Evolutionary conservation across 2,329 filamentous ascomycete species (phyloP), one percentile per base, ranked within the genome.

Genomic region (Colletotrichum coccodes): DNA sequence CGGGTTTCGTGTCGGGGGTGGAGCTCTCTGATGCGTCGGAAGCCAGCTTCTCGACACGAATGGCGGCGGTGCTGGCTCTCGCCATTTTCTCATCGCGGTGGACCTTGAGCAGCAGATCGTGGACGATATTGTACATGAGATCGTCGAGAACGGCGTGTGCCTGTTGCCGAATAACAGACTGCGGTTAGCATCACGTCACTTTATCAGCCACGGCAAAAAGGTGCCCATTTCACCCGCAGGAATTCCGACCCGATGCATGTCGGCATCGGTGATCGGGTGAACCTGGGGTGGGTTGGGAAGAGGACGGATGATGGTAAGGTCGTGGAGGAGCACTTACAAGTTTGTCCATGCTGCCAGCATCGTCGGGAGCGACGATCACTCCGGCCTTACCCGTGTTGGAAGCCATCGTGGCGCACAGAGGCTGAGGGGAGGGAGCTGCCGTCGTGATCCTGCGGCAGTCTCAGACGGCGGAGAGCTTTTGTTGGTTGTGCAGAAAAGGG

Each of bases 71-170:
- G 71, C 87, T 81, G 73, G 90, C 89, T 77, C 91, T 89, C 60
- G 93, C 89, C 71, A 90, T 88, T 83, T 95, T 95, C 81, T 95
- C 93, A 73, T 92, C 88, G 72, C 91, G 91, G 78, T 95, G 93
- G 46, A 89, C 90, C 78, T 92, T 89, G 75, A 94, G 85, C 71
- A 94, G 84, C 59, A 94, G 85, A 77, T 93, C 91, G 79, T 92
- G 91, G 73, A 95, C 86, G 75, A 95, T 87, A 79, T 93, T 94
- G 82, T 92, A 90, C 70, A 95, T 83, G 64, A 91, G 81, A 76
- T 95, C 92, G 75, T 94, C 91, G 75, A 95, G 86, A 69, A 95
- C 87, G 26, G 87, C 82, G 76, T 90, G 86, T 71, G 89, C 84
- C 89, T 91, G 72, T 42, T 38, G 60, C 23, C 28, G 57, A 52